phyloP scores from a whole-genome alignment of 2,329 filamentous ascomycete genomes.

The Aspergillus calidoustus region DNA sequence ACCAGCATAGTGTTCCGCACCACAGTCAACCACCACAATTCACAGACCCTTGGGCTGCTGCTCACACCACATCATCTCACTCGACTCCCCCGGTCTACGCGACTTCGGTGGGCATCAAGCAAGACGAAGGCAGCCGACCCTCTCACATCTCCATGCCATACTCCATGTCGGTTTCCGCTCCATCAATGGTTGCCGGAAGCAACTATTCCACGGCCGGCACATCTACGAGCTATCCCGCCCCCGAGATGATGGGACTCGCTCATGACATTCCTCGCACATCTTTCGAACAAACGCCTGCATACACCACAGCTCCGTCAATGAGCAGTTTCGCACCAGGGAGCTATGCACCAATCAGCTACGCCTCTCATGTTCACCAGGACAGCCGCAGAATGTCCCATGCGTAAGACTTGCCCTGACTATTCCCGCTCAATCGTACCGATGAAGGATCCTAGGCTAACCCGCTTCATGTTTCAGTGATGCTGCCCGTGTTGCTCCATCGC shows the following conservation, averaged over 20 bases:
- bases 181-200: constrained; percentile 72
- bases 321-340: constrained; percentile 69
- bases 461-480: constrained; percentile 34
- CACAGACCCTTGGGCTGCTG: constrained; percentile 84
- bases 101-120: constrained; percentile 65
- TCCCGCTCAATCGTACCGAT: background rate
- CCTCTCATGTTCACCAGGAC: constrained; percentile 63
- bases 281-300: constrained; percentile 72
- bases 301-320: constrained; percentile 69
- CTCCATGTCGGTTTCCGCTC: constrained; percentile 71
- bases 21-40: constrained; percentile 72
- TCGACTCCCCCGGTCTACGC: constrained; percentile 65
- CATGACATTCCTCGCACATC: constrained; percentile 80
- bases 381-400: constrained; percentile 78
- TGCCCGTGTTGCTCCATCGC: constrained; percentile 37
- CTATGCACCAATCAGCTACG: constrained; percentile 81
- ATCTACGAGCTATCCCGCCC: constrained; percentile 59
- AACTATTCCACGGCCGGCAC: constrained; percentile 66
- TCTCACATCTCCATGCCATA: constrained; percentile 72
- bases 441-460: constrained; percentile 22
- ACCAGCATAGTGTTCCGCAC: constrained; percentile 68
- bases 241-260: constrained; percentile 69
- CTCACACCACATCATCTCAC: constrained; percentile 58
- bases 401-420: constrained; percentile 62
- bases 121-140: constrained; percentile 60